Evolutionary conservation across 2,329 filamentous ascomycete genomes (phyloP).

Genomic region (Trichophyton verrucosum): DNA sequence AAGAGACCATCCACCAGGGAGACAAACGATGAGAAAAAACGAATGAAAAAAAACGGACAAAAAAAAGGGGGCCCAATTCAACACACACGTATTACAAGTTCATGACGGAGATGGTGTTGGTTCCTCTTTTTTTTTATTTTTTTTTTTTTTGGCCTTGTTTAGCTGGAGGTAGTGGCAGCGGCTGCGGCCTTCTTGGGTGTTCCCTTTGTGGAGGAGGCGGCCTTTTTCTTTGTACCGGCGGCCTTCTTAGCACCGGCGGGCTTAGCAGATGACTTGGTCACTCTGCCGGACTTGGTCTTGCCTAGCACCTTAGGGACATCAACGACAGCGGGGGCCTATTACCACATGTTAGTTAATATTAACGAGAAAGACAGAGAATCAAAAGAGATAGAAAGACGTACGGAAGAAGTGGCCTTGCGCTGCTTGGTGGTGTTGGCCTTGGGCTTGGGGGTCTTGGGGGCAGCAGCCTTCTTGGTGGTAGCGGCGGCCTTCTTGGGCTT

Average conservation of each 20-base stretch:
- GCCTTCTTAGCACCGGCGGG: slow-evolving; percentile 35
- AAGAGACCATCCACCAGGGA: neutral
- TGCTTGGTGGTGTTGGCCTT: slow-evolving; percentile 44
- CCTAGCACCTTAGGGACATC: slow-evolving; percentile 58
- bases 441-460: slow-evolving; percentile 46
- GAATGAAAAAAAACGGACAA: neutral
- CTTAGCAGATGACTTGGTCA: slow-evolving; percentile 54
- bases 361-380: neutral
- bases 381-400: slow-evolving; percentile 18
- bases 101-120: neutral
- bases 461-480: slow-evolving; percentile 33
- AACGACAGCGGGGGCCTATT: slow-evolving; percentile 51
- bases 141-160: neutral
- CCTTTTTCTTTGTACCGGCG: slow-evolving; percentile 25
- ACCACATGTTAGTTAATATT: neutral
- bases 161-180: neutral
- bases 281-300: slow-evolving; percentile 78
- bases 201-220: slow-evolving; percentile 15
- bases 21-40: slow-evolving; percentile 11
- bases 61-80: neutral
- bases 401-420: slow-evolving; percentile 38
- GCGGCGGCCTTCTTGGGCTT: slow-evolving; percentile 34
- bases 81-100: neutral
- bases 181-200: neutral
- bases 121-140: too few relatives aligned